phyloP scores from a whole-genome alignment of 495 filamentous ascomycete species.

The Eremomyces bilateralis region DNA sequence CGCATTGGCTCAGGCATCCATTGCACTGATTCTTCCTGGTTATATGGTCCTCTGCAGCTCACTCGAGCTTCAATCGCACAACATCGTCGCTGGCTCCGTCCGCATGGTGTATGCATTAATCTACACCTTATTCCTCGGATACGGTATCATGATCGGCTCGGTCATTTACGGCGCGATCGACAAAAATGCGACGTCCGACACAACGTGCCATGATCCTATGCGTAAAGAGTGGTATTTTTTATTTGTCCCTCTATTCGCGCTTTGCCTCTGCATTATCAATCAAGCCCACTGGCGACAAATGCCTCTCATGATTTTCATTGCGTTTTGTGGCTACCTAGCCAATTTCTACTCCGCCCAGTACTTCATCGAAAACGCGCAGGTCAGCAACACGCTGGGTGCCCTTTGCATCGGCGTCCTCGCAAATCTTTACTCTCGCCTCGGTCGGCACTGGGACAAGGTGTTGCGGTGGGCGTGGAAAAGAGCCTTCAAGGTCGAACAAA shows the following conservation, averaged over 20 bases:
- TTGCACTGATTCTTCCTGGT: constrained; percentile 81
- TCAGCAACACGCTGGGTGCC: constrained; percentile 41
- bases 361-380: constrained; percentile 77
- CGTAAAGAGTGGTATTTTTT: constrained; percentile 39
- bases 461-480: no score
- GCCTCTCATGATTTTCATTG: constrained; percentile 66
- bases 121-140: constrained; percentile 90
- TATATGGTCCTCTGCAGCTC: constrained; percentile 66
- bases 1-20: constrained; percentile 70
- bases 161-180: constrained; percentile 74
- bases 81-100: constrained; percentile 74
- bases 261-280: constrained; percentile 69
- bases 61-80: constrained; percentile 70
- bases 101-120: constrained; percentile 94
- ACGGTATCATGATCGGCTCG: constrained; percentile 74
- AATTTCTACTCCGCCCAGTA: constrained; percentile 54
- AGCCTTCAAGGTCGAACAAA: background rate
- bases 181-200: constrained; percentile 45
- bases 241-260: constrained; percentile 64
- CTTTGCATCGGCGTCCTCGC: constrained; percentile 71
- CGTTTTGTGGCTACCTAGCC: constrained; percentile 63
- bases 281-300: constrained; percentile 69
- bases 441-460: constrained; percentile 18
- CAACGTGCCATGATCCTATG: constrained; percentile 29
- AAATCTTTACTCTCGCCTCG: constrained; percentile 69